phyloP scores from a whole-genome alignment of 169 alveolate genomes.

The Cryptosporidium muris region DNA sequence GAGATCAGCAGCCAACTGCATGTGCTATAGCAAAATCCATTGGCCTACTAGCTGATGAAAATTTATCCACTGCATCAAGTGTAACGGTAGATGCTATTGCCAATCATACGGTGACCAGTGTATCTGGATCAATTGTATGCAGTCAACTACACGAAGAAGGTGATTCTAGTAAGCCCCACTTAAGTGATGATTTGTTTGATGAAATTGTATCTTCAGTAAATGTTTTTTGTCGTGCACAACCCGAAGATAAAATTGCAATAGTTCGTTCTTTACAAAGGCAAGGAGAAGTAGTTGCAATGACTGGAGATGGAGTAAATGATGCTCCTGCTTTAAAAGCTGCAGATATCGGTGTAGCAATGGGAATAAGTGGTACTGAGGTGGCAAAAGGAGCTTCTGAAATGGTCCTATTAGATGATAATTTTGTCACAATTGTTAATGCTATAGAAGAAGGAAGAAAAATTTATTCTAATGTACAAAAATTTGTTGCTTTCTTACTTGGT shows the following conservation, averaged over 20 bases:
- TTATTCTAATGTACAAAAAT: conserved; percentile 92
- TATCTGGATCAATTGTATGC: conserved; percentile 74
- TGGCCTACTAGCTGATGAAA: conserved; percentile 79
- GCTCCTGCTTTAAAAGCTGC: conserved; percentile 91
- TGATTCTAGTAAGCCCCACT: conserved; percentile 78
- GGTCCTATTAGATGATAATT: conserved; percentile 86
- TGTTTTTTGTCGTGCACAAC: conserved; percentile 89
- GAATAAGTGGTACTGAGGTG: conserved; percentile 91
- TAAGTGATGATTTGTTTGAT: conserved; percentile 82
- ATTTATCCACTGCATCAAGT: background rate
- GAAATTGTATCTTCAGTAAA: conserved; percentile 77
- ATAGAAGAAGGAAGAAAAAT: conserved; percentile 89
- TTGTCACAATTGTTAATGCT: conserved; percentile 89
- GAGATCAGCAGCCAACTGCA: conserved; percentile 96
- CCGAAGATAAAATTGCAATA: conserved; percentile 90
- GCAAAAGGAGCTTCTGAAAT: conserved; percentile 86
- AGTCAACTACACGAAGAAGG: conserved; percentile 80
- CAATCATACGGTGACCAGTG: conserved; percentile 8
- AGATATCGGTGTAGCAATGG: conserved; percentile 96
- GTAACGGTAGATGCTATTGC: conserved; percentile 1
- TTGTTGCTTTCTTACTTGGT: conserved; percentile 91
- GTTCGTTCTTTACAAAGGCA: conserved; percentile 88
- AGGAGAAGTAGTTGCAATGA: conserved; percentile 89
- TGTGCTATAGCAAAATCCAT: conserved; percentile 93
- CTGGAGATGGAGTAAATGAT: conserved; percentile 93